phyloP scores from a whole-genome alignment of 2,329 filamentous ascomycete genomes.

The Hymenoscyphus linearis region DNA sequence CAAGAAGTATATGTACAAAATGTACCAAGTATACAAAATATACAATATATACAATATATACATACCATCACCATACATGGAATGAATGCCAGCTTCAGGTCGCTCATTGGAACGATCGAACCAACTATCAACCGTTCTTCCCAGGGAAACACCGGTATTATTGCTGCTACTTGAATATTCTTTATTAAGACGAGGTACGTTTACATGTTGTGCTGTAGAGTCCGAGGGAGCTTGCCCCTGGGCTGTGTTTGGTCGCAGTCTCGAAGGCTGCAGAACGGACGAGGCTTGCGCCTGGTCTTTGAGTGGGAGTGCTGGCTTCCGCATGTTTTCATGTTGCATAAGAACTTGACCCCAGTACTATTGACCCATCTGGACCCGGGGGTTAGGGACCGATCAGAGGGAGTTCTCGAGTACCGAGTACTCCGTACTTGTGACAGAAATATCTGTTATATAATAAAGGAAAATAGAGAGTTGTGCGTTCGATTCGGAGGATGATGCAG shows the following conservation, averaged over 20 bases:
- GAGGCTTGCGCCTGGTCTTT: background rate
- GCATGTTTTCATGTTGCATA: background rate
- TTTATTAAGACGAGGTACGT: background rate
- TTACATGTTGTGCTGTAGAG: background rate
- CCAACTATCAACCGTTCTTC: slow-evolving; percentile 21
- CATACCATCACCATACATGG: slow-evolving; percentile 24
- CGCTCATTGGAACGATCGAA: slow-evolving; percentile 26
- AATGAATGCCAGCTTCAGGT: slow-evolving; percentile 10
- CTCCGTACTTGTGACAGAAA: too few relatives aligned
- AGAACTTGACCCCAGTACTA: background rate
- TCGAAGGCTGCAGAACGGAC: background rate
- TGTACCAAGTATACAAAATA: background rate
- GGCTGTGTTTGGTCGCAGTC: background rate
- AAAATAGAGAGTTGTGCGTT: background rate
- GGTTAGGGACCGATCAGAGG: background rate
- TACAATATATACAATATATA: background rate
- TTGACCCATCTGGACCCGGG: background rate
- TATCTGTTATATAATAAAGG: background rate
- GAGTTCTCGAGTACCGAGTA: too few relatives aligned
- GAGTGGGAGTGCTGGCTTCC: background rate
- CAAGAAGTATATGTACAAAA: background rate
- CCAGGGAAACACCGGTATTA: slow-evolving; percentile 10
- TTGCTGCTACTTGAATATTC: slow-evolving; percentile 7
- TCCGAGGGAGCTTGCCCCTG: background rate
- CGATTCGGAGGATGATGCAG: background rate